phyloP scores from a whole-genome alignment of 2,329 filamentous ascomycete species.

The Macrophomina phaseolina region DNA sequence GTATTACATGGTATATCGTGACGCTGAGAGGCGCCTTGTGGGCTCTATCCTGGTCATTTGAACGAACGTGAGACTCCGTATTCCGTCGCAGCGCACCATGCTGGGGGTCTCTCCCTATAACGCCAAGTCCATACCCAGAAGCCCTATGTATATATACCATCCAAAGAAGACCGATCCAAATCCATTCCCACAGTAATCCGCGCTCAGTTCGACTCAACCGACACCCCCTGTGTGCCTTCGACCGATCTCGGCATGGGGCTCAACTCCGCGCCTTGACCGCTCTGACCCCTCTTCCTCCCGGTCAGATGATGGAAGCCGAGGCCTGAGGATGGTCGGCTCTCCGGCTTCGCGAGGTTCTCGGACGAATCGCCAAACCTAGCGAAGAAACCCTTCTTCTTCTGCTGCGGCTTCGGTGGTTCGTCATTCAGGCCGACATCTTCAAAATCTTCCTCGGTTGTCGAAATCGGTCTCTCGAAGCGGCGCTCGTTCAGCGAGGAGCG shows the following conservation, averaged over 20 bases:
- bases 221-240: conserved; percentile 32
- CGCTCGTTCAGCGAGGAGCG: conserved; percentile 65
- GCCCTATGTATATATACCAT: conserved; percentile 23
- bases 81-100: conserved; percentile 12
- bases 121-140: conserved; percentile 25
- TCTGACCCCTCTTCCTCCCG: conserved; percentile 74
- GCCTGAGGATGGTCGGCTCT: conserved; percentile 50
- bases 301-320: conserved; percentile 68
- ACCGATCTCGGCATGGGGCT: conserved; percentile 62
- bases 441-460: conserved; percentile 80
- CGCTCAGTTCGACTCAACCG: conserved; percentile 23
- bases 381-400: conserved; percentile 80
- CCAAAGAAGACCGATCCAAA: neutral
- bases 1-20: conserved; percentile 22
- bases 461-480: conserved; percentile 62
- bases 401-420: conserved; percentile 60
- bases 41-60: conserved; percentile 18
- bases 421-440: conserved; percentile 90
- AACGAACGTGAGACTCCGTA: conserved; percentile 26
- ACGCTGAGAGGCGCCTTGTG: neutral
- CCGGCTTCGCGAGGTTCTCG: conserved; percentile 34
- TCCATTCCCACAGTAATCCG: neutral
- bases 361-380: conserved; percentile 73
- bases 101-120: conserved; percentile 22
- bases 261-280: conserved; percentile 73